A percentile compares a stretch with the other conserved stretches of the same genome.
phyloP scores from a whole-genome alignment of 352 stramenopile species.

The Phytophthora crassamura region DNA sequence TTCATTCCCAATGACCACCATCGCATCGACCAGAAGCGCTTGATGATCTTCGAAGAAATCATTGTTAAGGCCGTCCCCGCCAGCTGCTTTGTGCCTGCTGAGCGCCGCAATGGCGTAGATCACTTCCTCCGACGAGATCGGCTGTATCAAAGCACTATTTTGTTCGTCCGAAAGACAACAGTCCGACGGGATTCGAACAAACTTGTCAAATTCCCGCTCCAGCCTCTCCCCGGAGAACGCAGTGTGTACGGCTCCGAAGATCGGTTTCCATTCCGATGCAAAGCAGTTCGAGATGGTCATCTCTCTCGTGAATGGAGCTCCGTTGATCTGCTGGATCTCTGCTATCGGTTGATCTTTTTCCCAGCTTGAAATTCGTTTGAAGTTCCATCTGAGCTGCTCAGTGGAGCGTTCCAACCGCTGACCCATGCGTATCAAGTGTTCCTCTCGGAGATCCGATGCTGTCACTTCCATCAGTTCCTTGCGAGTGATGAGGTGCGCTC shows the following conservation, averaged over 20 bases:
- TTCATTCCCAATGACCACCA: neutral
- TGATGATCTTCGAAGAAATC: neutral
- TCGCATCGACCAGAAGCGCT: neutral
- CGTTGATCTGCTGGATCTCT: neutral
- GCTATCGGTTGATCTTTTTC: neutral
- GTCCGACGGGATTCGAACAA: neutral
- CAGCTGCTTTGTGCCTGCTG: neutral
- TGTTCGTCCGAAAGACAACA: neutral
- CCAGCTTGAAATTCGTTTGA: constrained; percentile 1
- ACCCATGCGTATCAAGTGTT: neutral
- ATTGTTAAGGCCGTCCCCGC: neutral
- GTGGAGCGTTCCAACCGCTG: neutral
- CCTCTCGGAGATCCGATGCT: too few relatives aligned
- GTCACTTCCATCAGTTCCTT: too few relatives aligned
- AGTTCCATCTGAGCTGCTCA: neutral
- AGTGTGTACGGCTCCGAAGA: neutral
- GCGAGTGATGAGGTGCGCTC: neutral
- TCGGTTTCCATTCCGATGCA: neutral
- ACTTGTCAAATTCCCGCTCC: neutral
- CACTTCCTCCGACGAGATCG: neutral
- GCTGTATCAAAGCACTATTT: neutral
- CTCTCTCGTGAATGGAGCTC: neutral
- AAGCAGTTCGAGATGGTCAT: neutral
- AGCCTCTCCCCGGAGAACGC: neutral
- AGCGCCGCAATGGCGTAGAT: neutral